Percentiles rank a stretch among this genome's conserved stretches.
Conservation (phyloP, 2,329 filamentous ascomycete species). For the Fusarium sacchari region DNA sequence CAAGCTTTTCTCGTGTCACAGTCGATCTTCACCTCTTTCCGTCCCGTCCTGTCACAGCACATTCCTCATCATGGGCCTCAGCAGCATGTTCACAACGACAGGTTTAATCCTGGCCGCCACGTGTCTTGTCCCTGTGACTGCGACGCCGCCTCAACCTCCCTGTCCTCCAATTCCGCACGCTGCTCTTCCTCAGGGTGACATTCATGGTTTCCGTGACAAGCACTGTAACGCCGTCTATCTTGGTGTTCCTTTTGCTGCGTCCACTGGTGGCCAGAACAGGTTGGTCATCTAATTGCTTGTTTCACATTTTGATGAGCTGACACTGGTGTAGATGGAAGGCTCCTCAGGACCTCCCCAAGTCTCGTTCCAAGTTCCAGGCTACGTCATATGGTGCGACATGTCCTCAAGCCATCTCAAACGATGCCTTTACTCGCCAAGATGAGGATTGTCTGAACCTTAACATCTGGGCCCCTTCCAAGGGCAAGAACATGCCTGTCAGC, state of each 20-base stretch:
- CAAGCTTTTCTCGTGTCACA: background rate
- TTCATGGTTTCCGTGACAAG: constrained; percentile 51
- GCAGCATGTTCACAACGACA: constrained; percentile 10
- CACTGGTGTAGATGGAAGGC: constrained; percentile 32
- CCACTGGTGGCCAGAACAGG: constrained; percentile 53
- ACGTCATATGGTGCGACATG: constrained; percentile 37
- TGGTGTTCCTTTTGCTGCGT: constrained; percentile 53
- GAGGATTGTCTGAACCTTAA: constrained; percentile 58
- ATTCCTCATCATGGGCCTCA: constrained; percentile 31
- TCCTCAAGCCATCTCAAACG: constrained; percentile 34
- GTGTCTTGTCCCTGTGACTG: constrained; percentile 8
- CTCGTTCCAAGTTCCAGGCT: constrained; percentile 17
- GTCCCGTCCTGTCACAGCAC: background rate
- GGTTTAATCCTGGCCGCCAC: constrained; percentile 31
- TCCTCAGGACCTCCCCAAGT: constrained; percentile 31
- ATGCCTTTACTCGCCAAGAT: constrained; percentile 35
- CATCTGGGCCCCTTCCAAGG: constrained; percentile 47
- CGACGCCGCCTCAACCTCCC: background rate
- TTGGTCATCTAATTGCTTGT: background rate
- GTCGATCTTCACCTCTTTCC: constrained; percentile 30
- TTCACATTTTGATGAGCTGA: constrained; percentile 1
- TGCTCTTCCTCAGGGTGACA: constrained; percentile 43
- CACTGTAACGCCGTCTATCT: constrained; percentile 49
- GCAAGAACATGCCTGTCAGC: constrained; percentile 44
- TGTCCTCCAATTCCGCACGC: constrained; percentile 15